Evolutionary conservation across 371 early-diverging fungal genomes (phyloP), one percentile per base, ranked within the genome.

Genomic region (Actinomortierella ambigua): DNA sequence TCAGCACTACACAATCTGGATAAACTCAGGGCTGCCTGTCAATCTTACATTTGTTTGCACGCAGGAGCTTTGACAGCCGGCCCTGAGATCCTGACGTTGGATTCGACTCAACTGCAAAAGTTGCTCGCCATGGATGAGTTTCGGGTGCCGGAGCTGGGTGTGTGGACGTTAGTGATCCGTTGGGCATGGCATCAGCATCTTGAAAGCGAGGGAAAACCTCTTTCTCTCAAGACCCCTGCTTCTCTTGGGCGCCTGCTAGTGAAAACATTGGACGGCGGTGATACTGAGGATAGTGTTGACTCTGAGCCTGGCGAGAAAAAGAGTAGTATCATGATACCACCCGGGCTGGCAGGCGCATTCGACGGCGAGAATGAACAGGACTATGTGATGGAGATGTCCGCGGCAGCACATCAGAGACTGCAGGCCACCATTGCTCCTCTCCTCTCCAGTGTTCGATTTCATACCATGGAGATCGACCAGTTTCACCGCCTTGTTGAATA

Each of bases 151-250:
- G 71, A 71, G 48, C 29, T 71, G 4, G 71, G 66, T 59, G 57
- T 71, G 20, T 71, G 71, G 71, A 71, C 65, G 59, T 65, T 71
- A 53, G 71, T 66, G 5, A 63, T 71, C 2, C 55, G 63, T 13
- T 71, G 71, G 71, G 53, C 66, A 0, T 71, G 62, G 27, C 62
- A 52, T 44, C 71, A 71, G 28, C 62, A 56, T 26, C 66, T 62
- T 3, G 41, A 59, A 7, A 63, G 66, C 20, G 65, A 66, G 71
- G 71, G 50, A 1, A 53, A 59, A 0, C 66, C 66, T 55, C 71
- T 66, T 2, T 28, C 56, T 18, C 22, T 59, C 0, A 66, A 71
- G 0, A 65, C 66, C 40, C 71, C 71, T 1, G 61, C 57, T 29
- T 65, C 56, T 1, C 15, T 62, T 0, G 71, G 71, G 20, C 59